Percentiles rank a stretch among this genome's conserved stretches.
Conservation (phyloP, 2,329 filamentous ascomycete species). For the Zarea fungicola region DNA sequence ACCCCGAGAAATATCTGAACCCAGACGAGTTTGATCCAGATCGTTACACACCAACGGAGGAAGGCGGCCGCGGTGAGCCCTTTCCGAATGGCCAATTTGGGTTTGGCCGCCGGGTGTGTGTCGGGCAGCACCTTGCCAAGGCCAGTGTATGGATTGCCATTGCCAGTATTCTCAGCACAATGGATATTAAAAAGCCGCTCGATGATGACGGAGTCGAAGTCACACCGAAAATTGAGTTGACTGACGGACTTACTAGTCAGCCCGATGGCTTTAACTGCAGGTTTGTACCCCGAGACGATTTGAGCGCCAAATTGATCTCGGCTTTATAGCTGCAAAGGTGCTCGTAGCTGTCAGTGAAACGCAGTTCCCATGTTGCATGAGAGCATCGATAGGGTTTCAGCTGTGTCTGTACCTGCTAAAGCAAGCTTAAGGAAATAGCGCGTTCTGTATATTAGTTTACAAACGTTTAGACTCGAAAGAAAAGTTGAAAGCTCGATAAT, state of each 20-base stretch:
- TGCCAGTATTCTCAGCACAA: conserved; percentile 33
- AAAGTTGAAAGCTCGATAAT: too few relatives aligned
- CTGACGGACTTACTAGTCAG: conserved; percentile 24
- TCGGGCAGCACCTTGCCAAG: conserved; percentile 45
- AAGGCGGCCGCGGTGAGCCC: conserved; percentile 39
- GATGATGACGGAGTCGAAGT: conserved; percentile 31
- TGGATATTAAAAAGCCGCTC: conserved; percentile 28
- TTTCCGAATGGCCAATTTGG: conserved; percentile 44
- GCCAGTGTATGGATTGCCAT: conserved; percentile 38
- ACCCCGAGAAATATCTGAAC: conserved; percentile 34
- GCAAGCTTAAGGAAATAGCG: too few relatives aligned
- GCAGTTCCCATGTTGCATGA: too few relatives aligned
- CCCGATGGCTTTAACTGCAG: conserved; percentile 22
- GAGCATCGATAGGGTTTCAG: too few relatives aligned
- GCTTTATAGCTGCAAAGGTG: neutral
- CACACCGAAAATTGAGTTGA: conserved; percentile 23
- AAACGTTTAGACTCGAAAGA: too few relatives aligned
- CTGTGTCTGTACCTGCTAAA: too few relatives aligned
- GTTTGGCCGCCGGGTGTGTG: conserved; percentile 47
- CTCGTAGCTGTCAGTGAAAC: too few relatives aligned
- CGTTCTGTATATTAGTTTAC: too few relatives aligned
- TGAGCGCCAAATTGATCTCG: conserved; percentile 4
- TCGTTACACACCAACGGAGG: conserved; percentile 30
- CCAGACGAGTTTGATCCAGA: conserved; percentile 42
- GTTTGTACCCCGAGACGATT: conserved; percentile 20